Evolutionary conservation across 2,329 filamentous ascomycete species (phyloP).

Genomic region (Teratosphaeria gauchensis): DNA sequence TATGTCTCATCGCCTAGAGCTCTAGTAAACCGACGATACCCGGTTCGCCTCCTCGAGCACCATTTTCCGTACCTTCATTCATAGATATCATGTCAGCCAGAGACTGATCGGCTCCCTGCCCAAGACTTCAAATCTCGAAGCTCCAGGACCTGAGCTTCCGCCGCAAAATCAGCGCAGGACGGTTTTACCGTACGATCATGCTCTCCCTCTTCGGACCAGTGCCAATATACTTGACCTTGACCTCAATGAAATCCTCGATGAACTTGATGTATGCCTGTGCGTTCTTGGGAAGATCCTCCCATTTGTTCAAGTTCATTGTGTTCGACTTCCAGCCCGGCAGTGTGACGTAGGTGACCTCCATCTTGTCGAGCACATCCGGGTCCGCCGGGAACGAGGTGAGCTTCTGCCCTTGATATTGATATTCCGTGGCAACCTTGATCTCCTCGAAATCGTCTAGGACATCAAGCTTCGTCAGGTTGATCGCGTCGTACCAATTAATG

Average conservation of each 20-base stretch:
- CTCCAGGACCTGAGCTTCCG: background rate
- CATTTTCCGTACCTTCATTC: background rate
- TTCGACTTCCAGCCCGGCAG: slow-evolving; percentile 59
- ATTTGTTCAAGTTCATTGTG: slow-evolving; percentile 52
- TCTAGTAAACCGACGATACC: background rate
- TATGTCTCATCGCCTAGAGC: background rate
- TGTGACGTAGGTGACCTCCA: slow-evolving; percentile 58
- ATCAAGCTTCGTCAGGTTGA: slow-evolving; percentile 60
- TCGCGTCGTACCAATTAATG: slow-evolving; percentile 57
- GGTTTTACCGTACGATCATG: slow-evolving; percentile 46
- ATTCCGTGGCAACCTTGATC: slow-evolving; percentile 65
- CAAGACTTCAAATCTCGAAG: background rate
- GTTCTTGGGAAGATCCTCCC: slow-evolving; percentile 52
- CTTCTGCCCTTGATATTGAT: slow-evolving; percentile 48
- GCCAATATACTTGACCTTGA: slow-evolving; percentile 56
- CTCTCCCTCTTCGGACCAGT: slow-evolving; percentile 56
- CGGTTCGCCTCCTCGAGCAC: background rate
- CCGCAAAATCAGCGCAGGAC: background rate
- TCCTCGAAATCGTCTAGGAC: slow-evolving; percentile 64
- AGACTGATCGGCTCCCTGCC: background rate
- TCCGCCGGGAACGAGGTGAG: slow-evolving; percentile 58
- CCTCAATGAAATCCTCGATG: slow-evolving; percentile 57
- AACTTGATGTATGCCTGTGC: slow-evolving; percentile 57
- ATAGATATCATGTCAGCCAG: background rate
- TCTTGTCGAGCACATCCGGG: slow-evolving; percentile 46